Base-by-base conservation (phyloP, 768 basidiomycete genomes). In the Thelephora ganbajun region DNA sequence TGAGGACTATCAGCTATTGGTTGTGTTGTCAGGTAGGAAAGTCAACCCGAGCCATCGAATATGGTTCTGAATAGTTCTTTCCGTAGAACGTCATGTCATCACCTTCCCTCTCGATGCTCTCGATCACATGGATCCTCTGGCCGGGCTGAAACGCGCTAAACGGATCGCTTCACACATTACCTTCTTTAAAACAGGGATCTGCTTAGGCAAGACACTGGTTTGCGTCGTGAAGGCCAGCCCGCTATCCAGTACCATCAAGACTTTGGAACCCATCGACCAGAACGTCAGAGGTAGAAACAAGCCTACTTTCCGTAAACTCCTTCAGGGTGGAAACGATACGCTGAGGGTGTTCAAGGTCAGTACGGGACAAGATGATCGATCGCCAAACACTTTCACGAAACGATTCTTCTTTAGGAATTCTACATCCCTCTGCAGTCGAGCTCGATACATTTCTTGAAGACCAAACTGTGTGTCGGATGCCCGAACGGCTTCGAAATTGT, bases 401-500 rank as follows among this genome's bases (percentile, higher is more conserved):
- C 30, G 30, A 47, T 16, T 51, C 11, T 23, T 35, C 44, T 53
- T 2, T 58, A 96, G 91, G 94, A 98, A 62, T 98, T 99, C 67
- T 99, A 98, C 60, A 97, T 99, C 50, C 94, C 96, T 0, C 89
- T 96, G 11, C 92, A 98, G 62, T 94, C 91, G 45, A 89, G 80
- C 48, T 97, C 93, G 11, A 85, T 98, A 19, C 94, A 96, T 64
- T 97, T 94, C 68, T 72, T 99, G 54, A 96, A 94, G 70, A 96
- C 94, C 43, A 87, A 85, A 66, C 76, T 99, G 54, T 99, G 96
- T 61, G 89, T 99, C 12, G 96, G 94, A 1, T 94, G 92, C 59
- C 88, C 93, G 9, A 85, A 89, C 57, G 96, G 96, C 14, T 98
- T 99, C 62, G 96, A 98, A 67, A 97, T 99, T 54, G 90, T 99